A percentile compares a stretch with the other conserved stretches of the same genome.
Conservation (phyloP, 257 asterid genomes). For the Forsythia suspensa region DNA sequence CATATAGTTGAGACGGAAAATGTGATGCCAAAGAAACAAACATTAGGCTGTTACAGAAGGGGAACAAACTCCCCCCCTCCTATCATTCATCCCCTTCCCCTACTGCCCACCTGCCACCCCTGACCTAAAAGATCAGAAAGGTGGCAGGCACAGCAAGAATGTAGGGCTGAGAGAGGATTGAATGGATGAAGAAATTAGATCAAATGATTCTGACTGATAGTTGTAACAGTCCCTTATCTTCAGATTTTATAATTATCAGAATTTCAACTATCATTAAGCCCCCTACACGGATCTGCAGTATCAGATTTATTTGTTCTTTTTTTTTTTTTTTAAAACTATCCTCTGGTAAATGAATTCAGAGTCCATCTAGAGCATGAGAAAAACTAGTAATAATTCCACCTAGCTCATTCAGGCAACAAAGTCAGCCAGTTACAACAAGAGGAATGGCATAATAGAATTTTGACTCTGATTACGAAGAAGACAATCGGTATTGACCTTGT, state of each 20-base stretch:
- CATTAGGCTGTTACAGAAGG: not conserved
- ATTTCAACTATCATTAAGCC: conserved; percentile 7
- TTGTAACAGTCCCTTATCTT: not conserved
- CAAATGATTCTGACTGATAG: not conserved
- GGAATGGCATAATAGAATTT: not conserved
- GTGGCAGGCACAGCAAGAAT: not conserved
- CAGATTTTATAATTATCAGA: conserved; percentile 1
- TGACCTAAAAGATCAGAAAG: not conserved
- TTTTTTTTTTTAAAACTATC: not conserved
- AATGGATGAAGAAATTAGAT: not conserved
- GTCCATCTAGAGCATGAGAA: not conserved
- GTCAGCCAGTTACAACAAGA: conserved; percentile 12
- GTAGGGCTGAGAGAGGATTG: not conserved
- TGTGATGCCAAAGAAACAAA: not conserved
- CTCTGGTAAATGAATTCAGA: not conserved
- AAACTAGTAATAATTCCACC: not conserved
- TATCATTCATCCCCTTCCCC: not conserved
- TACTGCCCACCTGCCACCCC: not conserved
- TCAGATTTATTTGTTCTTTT: conserved; percentile 5
- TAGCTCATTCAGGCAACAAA: not conserved
- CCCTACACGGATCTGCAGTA: conserved; percentile 13
- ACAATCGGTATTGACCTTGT: not conserved
- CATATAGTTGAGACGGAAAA: not conserved
- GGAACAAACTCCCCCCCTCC: not conserved
- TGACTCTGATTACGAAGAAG: conserved; percentile 11